Conservation (phyloP, 805 yeast species). For the Monosporozyma unispora region DNA sequence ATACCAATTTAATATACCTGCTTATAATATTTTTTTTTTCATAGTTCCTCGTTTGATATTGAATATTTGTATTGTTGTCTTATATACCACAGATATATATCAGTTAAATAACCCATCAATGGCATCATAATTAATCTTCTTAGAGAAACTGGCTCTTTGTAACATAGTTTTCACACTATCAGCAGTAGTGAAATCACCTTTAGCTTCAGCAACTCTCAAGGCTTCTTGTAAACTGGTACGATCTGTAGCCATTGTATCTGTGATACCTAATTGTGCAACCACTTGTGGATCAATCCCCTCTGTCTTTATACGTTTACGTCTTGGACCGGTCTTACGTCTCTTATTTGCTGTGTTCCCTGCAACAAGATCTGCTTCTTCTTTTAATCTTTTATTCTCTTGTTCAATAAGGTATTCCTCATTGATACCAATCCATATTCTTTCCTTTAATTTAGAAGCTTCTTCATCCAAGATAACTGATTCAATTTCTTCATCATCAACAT, state of each 20-base stretch:
- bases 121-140: slow-evolving; percentile 83
- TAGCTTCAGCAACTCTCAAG: slow-evolving; percentile 29
- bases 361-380: slow-evolving; percentile 76
- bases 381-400: slow-evolving; percentile 76
- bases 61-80: background rate
- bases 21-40: no score
- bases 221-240: slow-evolving; percentile 35
- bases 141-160: slow-evolving; percentile 66
- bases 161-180: slow-evolving; percentile 74
- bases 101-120: slow-evolving; percentile 44
- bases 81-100: background rate
- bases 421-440: slow-evolving; percentile 80
- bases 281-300: slow-evolving; percentile 5
- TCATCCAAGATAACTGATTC: slow-evolving; percentile 49
- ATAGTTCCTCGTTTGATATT: no score
- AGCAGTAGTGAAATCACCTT: slow-evolving; percentile 47
- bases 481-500: slow-evolving; percentile 78
- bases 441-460: slow-evolving; percentile 67
- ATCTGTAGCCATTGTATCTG: slow-evolving; percentile 18
- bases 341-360: slow-evolving; percentile 63
- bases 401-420: slow-evolving; percentile 79
- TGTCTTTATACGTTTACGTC: slow-evolving; percentile 12
- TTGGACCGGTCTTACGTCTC: slow-evolving; percentile 28
- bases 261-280: slow-evolving; percentile 1
- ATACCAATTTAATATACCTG: no score